A percentile compares a stretch with the other conserved stretches of the same genome.
phyloP scores from a whole-genome alignment of 2,329 filamentous ascomycete species.

The Fonsecaea monophora region DNA sequence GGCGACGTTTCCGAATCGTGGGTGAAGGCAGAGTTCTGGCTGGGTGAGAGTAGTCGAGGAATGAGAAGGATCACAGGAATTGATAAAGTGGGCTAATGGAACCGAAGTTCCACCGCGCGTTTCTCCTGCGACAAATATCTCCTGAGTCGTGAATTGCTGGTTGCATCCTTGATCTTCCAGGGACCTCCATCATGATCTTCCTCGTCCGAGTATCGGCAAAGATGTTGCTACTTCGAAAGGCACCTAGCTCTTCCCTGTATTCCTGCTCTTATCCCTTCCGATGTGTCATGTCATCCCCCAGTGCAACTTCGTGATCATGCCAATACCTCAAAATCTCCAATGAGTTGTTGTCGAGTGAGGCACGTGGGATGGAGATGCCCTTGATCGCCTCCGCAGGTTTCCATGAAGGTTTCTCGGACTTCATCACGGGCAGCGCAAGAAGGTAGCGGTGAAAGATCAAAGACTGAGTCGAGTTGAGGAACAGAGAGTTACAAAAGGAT shows the following conservation, averaged over 20 bases:
- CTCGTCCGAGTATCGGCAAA: neutral
- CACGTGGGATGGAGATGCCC: slow-evolving; percentile 14
- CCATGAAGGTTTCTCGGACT: neutral
- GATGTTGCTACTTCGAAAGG: neutral
- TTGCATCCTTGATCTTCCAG: neutral
- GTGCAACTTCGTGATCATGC: neutral
- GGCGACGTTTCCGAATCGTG: neutral
- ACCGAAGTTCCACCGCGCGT: neutral
- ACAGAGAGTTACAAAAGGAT: neutral
- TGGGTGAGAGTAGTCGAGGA: neutral
- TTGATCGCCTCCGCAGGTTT: neutral
- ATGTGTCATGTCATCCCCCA: neutral
- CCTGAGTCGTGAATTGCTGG: neutral
- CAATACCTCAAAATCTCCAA: neutral
- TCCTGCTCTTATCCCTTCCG: neutral
- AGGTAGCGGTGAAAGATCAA: neutral
- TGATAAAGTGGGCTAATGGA: neutral
- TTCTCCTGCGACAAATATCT: too few species aligned
- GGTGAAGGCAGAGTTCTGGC: neutral
- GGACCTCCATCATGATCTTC: neutral
- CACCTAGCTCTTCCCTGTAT: neutral
- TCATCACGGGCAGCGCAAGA: neutral
- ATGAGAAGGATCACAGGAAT: neutral
- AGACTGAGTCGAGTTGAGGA: neutral
- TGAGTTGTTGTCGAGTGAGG: neutral